Evolutionary conservation across 768 basidiomycete species (phyloP).

Genomic region (Lentinula aciculospora): DNA sequence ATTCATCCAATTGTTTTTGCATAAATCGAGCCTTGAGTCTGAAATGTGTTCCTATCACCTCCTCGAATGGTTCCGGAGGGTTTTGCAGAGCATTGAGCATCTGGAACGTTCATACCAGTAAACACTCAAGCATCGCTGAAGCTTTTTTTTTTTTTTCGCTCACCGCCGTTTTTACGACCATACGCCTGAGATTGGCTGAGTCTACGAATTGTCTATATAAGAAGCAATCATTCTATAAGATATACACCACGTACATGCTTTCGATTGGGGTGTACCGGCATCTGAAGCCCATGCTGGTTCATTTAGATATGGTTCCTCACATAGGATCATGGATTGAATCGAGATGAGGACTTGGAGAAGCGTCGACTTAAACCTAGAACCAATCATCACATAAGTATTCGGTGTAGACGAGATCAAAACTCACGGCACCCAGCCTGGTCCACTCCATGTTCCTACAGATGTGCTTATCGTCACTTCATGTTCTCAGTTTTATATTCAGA

Average conservation of each 20-base stretch:
- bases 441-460: conserved; percentile 80
- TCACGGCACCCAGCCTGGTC: conserved; percentile 51
- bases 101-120: conserved; percentile 26
- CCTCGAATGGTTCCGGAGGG: conserved; percentile 80
- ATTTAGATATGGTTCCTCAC: conserved; percentile 90
- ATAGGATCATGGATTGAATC: conserved; percentile 95
- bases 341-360: conserved; percentile 81
- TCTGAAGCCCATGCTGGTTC: conserved; percentile 84
- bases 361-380: conserved; percentile 32
- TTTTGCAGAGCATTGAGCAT: conserved; percentile 82
- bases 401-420: not conserved
- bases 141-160: conserved; percentile 16
- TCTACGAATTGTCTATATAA: conserved; percentile 35
- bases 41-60: conserved; percentile 89
- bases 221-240: conserved; percentile 6
- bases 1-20: conserved; percentile 68
- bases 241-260: conserved; percentile 48
- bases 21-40: conserved; percentile 75
- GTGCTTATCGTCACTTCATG: too few species aligned
- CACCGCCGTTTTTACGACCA: conserved; percentile 88
- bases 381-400: not conserved
- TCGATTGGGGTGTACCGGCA: conserved; percentile 69
- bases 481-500: not conserved
- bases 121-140: conserved; percentile 2
- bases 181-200: conserved; percentile 87